phyloP scores from a whole-genome alignment of 805 yeast species.

The Ogataea nitratoaversa region DNA sequence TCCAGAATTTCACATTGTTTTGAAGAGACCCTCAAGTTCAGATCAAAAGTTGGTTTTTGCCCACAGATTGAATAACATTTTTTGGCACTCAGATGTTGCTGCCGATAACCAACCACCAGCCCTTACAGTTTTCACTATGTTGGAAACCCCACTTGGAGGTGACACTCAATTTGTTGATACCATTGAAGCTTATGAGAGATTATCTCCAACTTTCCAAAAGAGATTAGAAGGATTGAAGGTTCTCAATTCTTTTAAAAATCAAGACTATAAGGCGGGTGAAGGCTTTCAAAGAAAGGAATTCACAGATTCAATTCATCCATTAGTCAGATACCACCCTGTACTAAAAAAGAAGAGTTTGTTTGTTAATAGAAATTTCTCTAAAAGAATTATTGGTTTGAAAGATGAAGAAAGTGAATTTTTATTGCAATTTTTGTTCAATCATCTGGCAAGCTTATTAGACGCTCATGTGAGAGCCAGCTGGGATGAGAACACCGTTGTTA shows the following conservation, averaged over 20 bases:
- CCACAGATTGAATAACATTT: slow-evolving; percentile 32
- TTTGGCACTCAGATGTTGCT: slow-evolving; percentile 70
- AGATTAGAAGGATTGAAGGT: slow-evolving; percentile 55
- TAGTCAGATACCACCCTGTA: slow-evolving; percentile 63
- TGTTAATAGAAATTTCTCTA: slow-evolving; percentile 54
- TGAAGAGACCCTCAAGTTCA: slow-evolving; percentile 38
- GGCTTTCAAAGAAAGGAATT: slow-evolving; percentile 57
- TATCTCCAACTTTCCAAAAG: slow-evolving; percentile 57
- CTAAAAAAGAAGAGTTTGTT: slow-evolving; percentile 51
- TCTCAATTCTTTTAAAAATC: slow-evolving; percentile 60
- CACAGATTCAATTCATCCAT: slow-evolving; percentile 55
- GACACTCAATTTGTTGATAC: slow-evolving; percentile 68
- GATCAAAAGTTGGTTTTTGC: slow-evolving; percentile 32
- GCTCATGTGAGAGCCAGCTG: slow-evolving; percentile 60
- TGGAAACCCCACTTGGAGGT: slow-evolving; percentile 54
- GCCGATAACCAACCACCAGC: slow-evolving; percentile 71
- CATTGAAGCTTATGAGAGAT: slow-evolving; percentile 60
- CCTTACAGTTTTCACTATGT: slow-evolving; percentile 55
- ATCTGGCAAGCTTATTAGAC: slow-evolving; percentile 45
- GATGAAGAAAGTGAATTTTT: slow-evolving; percentile 59
- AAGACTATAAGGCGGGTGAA: slow-evolving; percentile 48
- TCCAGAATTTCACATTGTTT: slow-evolving; percentile 57
- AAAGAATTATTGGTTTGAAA: slow-evolving; percentile 61
- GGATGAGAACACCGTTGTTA: slow-evolving; percentile 59
- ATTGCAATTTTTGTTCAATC: slow-evolving; percentile 48